A percentile compares a stretch with the other conserved stretches of the same genome.
These are phyloP conservation scores for Raphanus raphanistrum DNA, from an alignment of 345 rosid genomes.

Conservation along the genomic window DNA sequence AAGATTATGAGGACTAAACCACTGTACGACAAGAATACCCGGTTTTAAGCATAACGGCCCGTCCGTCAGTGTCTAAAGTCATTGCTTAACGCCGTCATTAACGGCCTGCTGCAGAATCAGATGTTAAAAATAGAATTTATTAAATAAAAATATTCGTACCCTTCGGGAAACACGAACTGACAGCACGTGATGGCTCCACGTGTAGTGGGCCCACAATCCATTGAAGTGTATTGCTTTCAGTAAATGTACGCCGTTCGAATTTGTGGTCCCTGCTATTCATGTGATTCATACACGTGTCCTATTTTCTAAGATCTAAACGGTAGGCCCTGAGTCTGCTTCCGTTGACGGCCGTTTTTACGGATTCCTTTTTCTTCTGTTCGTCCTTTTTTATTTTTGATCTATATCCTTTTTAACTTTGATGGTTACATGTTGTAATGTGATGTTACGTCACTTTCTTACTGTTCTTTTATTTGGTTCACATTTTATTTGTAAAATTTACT, in stretches of 20 bases:
- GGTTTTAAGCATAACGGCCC: slow-evolving; percentile 39
- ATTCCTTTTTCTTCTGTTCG: not conserved
- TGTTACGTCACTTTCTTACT: slow-evolving; percentile 27
- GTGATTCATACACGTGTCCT: slow-evolving; percentile 39
- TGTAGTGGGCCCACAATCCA: slow-evolving; percentile 18
- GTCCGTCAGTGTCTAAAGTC: slow-evolving; percentile 38
- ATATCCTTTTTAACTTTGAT: slow-evolving; percentile 19
- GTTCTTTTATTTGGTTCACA: not conserved
- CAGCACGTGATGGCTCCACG: slow-evolving; percentile 38
- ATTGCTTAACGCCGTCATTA: slow-evolving; percentile 40
- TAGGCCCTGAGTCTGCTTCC: slow-evolving; percentile 23
- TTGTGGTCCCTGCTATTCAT: slow-evolving; percentile 33
- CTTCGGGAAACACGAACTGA: slow-evolving; percentile 38
- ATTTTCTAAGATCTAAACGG: slow-evolving; percentile 21
- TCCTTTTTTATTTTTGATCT: slow-evolving; percentile 10
- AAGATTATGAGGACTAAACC: not conserved
- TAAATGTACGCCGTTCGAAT: slow-evolving; percentile 29
- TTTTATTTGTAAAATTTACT: not conserved
- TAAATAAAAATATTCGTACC: slow-evolving; percentile 25
- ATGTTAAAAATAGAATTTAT: slow-evolving; percentile 12
- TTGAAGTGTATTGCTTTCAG: slow-evolving; percentile 21
- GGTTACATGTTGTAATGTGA: slow-evolving; percentile 22
- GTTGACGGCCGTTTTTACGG: slow-evolving; percentile 39
- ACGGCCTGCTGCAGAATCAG: slow-evolving; percentile 23
- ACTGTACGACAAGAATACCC: slow-evolving; percentile 32